These are phyloP conservation scores for Schizosaccharomyces osmophilus DNA, from an alignment of 805 yeast genomes.

Conservation along the genomic window DNA sequence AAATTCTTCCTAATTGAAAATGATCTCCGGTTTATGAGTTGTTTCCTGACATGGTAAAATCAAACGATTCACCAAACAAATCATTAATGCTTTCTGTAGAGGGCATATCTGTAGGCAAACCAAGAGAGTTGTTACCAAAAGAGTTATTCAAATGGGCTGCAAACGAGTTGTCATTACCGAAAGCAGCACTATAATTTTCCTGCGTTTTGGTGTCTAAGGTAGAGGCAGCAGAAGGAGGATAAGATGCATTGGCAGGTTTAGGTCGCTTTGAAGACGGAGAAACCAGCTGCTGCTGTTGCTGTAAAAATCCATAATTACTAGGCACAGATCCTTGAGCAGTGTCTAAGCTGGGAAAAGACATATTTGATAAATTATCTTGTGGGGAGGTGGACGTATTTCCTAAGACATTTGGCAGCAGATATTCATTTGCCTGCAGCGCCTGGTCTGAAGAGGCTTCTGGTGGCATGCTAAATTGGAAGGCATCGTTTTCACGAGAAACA, in stretches of 20 bases:
- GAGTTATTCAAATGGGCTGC: background rate
- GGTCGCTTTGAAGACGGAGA: too few species aligned
- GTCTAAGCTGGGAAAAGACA: background rate
- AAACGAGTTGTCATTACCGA: background rate
- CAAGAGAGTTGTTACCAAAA: background rate
- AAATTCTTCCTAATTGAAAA: too few species aligned
- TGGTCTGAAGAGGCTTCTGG: background rate
- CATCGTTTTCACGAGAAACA: background rate
- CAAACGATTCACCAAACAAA: constrained; percentile 12
- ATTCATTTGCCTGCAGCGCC: background rate
- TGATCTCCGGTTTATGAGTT: background rate
- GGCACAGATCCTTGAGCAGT: background rate
- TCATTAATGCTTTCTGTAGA: constrained; percentile 4
- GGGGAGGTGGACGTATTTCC: background rate
- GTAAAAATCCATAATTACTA: background rate
- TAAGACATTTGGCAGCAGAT: background rate
- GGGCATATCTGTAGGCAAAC: background rate
- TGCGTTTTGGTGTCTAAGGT: background rate
- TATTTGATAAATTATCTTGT: background rate
- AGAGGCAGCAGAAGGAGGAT: too few species aligned
- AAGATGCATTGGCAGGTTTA: too few species aligned
- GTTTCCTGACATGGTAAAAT: constrained; percentile 7
- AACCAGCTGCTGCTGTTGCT: too few species aligned
- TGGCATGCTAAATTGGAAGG: background rate
- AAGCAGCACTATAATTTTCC: background rate